Evolutionary conservation across 1,139 yeast genomes (phyloP).

Genomic region (Citeromyces siamensis): DNA sequence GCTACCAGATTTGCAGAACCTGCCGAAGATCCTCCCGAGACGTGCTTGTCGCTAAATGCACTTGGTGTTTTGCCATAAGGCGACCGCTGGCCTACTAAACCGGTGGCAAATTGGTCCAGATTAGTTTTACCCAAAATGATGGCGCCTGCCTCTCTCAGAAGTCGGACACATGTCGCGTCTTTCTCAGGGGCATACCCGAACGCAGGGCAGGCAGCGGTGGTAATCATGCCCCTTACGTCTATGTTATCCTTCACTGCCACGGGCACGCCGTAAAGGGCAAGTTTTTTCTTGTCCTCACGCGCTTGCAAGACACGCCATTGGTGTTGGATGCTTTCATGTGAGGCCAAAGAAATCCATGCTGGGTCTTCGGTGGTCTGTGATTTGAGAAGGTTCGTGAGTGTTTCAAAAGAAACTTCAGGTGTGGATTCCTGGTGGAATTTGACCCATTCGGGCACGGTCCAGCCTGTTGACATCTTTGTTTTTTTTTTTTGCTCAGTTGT

Average conservation of each 20-base stretch:
- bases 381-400: constrained; percentile 33
- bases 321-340: constrained; percentile 43
- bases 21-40: constrained; percentile 90
- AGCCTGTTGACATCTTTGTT: constrained; percentile 25
- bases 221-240: constrained; percentile 68
- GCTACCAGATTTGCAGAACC: constrained; percentile 93
- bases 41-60: constrained; percentile 64
- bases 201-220: constrained; percentile 95
- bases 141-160: constrained; percentile 76
- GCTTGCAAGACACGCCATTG: constrained; percentile 77
- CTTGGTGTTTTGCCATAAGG: constrained; percentile 86
- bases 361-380: constrained; percentile 47
- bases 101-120: constrained; percentile 94
- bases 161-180: constrained; percentile 64
- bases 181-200: constrained; percentile 51
- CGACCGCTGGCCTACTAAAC: constrained; percentile 87
- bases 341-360: constrained; percentile 81
- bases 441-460: constrained; percentile 66
- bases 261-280: constrained; percentile 84
- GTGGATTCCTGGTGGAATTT: constrained; percentile 52
- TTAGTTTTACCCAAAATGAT: constrained; percentile 87
- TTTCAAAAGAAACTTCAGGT: constrained; percentile 44
- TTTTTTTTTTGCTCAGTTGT: not conserved
- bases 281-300: constrained; percentile 32
- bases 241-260: constrained; percentile 91